A percentile compares a stretch with the other conserved stretches of the same genome.
phyloP scores from a whole-genome alignment of 2,329 filamentous ascomycete genomes.

The Apiospora rasikravindrae region DNA sequence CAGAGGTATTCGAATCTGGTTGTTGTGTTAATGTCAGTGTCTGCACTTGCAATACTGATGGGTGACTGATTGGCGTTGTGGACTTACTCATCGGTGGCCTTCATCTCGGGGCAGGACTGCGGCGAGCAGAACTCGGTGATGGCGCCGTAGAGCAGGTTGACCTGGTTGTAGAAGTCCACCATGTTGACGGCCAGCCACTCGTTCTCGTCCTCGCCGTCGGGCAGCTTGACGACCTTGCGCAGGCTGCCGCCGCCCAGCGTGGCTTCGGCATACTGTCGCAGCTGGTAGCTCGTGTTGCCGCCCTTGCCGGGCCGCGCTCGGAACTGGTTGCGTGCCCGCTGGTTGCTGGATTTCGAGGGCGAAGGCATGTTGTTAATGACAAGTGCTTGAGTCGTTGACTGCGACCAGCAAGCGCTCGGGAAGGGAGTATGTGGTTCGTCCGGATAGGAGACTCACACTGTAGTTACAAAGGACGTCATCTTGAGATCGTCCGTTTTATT shows the following conservation, averaged over 20 bases:
- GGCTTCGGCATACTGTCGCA: conserved; percentile 97
- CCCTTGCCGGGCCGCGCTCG: conserved; percentile 86
- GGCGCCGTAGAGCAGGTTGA: conserved; percentile 97
- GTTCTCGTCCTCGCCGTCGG: conserved; percentile 96
- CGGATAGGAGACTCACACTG: conserved; percentile 47
- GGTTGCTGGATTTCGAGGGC: conserved; percentile 64
- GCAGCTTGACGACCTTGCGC: conserved; percentile 94
- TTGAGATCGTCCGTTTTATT: conserved; percentile 31
- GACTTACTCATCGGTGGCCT: conserved; percentile 94
- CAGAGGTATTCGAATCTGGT: conserved; percentile 94
- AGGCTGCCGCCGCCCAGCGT: conserved; percentile 94
- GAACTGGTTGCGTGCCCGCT: conserved; percentile 88
- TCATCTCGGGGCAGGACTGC: conserved; percentile 98
- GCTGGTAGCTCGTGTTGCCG: conserved; percentile 84
- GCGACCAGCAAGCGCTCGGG: conserved; percentile 23
- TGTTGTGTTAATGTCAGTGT: conserved; percentile 14
- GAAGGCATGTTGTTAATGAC: conserved; percentile 32
- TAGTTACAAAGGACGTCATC: conserved; percentile 83
- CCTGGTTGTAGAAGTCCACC: conserved; percentile 99
- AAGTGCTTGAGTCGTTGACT: conserved; percentile 28
- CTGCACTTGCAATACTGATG: background rate
- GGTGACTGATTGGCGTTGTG: background rate
- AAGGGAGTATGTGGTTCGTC: background rate
- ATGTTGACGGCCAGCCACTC: conserved; percentile 99
- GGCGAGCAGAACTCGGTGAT: conserved; percentile 99